Percentiles rank a stretch among this genome's conserved stretches.
Conservation (phyloP, 495 filamentous ascomycete species). For the Glarea lozoyensis region DNA sequence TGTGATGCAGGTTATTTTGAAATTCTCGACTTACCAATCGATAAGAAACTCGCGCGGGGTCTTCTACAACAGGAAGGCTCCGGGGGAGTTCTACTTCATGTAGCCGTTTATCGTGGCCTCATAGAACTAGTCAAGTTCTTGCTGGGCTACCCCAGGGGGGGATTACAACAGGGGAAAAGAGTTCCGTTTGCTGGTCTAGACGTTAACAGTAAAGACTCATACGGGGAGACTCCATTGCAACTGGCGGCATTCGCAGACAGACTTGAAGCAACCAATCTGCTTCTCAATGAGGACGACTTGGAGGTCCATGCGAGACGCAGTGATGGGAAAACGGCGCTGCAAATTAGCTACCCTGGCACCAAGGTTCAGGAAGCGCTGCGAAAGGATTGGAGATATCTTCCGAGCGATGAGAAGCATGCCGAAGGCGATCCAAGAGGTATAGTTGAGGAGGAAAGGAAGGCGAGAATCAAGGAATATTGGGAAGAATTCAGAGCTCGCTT, state of each 20-base stretch:
- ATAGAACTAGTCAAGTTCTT: slow-evolving; percentile 1
- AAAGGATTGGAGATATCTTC: too few species aligned
- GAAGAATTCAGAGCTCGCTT: too few species aligned
- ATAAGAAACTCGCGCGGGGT: background rate
- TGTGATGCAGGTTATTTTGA: background rate
- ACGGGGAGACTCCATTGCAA: background rate
- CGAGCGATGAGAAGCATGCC: too few species aligned
- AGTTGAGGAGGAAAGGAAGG: too few species aligned
- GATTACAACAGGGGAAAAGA: background rate
- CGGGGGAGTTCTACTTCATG: background rate
- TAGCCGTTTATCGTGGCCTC: slow-evolving; percentile 1
- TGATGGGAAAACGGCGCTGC: background rate
- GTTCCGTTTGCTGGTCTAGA: background rate
- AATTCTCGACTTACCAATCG: background rate
- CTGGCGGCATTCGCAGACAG: background rate
- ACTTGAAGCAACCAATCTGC: background rate
- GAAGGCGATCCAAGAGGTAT: too few species aligned
- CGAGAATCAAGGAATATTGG: too few species aligned
- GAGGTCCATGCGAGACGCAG: background rate
- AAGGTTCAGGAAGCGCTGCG: too few species aligned
- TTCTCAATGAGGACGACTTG: background rate
- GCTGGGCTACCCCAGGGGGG: background rate
- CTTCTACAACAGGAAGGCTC: background rate
- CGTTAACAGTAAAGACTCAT: background rate
- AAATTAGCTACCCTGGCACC: background rate